These are phyloP conservation scores for Knoxia roxburghii DNA, from an alignment of 257 asterid species.

Conservation along the genomic window DNA sequence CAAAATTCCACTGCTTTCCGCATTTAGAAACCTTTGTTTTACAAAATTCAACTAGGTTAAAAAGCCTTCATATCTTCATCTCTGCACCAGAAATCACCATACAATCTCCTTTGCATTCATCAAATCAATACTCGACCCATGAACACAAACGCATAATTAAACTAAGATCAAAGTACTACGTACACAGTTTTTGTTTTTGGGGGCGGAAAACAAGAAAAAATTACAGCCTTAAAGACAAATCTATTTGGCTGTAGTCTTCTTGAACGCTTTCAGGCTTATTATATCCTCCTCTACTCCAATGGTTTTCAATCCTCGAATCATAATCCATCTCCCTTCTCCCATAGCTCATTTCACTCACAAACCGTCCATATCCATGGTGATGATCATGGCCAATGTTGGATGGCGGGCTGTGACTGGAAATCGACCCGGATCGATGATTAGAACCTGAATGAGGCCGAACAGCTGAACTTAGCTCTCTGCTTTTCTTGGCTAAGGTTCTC, in stretches of 20 bases:
- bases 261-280: slow-evolving; percentile 34
- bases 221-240: slow-evolving; percentile 66
- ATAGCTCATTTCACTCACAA: slow-evolving; percentile 16
- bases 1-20: neutral
- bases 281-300: slow-evolving; percentile 21
- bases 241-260: slow-evolving; percentile 56
- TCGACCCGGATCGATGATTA: slow-evolving; percentile 18
- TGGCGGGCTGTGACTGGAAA: neutral
- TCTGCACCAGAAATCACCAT: neutral
- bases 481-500: slow-evolving; percentile 73
- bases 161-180: neutral
- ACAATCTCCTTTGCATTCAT: neutral
- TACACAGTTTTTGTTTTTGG: no score
- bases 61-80: neutral
- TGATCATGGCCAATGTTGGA: slow-evolving; percentile 13
- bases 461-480: slow-evolving; percentile 47
- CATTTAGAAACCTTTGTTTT: neutral
- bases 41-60: slow-evolving; percentile 4
- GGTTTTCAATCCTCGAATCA: slow-evolving; percentile 14
- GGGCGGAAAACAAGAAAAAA: neutral
- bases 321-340: slow-evolving; percentile 32
- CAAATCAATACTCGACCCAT: slow-evolving; percentile 2
- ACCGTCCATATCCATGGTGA: slow-evolving; percentile 14
- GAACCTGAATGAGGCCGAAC: slow-evolving; percentile 31
- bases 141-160: neutral